Evolutionary conservation across 2,329 filamentous ascomycete genomes (phyloP), one percentile per base, ranked within the genome.

Genomic region (Diaporthe helianthi): DNA sequence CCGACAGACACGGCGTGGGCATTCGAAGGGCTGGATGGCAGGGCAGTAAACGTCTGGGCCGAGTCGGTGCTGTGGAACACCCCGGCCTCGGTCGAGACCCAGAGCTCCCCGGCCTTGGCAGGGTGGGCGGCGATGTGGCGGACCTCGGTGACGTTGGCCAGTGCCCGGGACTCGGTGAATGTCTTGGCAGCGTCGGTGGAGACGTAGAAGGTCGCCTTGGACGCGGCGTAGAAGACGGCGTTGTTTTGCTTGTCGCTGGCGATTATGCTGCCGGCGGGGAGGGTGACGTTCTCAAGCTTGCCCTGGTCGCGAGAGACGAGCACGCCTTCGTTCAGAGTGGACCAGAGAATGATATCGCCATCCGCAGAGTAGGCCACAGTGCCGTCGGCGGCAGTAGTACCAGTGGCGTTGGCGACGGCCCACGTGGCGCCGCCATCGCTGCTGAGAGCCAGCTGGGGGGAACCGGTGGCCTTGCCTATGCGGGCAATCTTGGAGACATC

Each of bases 51-150:
- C 1, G 80, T 80, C 6, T 76, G 74, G 4, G 85, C 87, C 38
- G 78, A 86, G 75, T 89, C 76, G 4, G 81, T 84, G 15, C 84
- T 86, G 72, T 83, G 83, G 78, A 85, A 88, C 65, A 89, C 76
- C 4, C 87, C 87, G 0, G 73, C 78, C 63, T 87, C 80, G 0
- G 86, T 88, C 1, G 86, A 87, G 2, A 86, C 86, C 77, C 83
- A 87, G 65, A 92, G 82, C 64, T 89, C 86, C 9, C 90, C 89
- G 0, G 87, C 85, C 15, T 81, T 80, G 8, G 83, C 81, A 0
- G 89, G 88, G 71, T 90, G 83, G 0, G 82, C 82, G 17, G 85
- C 85, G 12, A 92, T 82, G 44, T 84, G 83, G 49, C 88, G 88
- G 68, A 91, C 79, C 22, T 79, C 75, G 2, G 77, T 81, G 5